phyloP scores from a whole-genome alignment of 192 early-diverging fungal genomes.

The Linnemannia hyalina region DNA sequence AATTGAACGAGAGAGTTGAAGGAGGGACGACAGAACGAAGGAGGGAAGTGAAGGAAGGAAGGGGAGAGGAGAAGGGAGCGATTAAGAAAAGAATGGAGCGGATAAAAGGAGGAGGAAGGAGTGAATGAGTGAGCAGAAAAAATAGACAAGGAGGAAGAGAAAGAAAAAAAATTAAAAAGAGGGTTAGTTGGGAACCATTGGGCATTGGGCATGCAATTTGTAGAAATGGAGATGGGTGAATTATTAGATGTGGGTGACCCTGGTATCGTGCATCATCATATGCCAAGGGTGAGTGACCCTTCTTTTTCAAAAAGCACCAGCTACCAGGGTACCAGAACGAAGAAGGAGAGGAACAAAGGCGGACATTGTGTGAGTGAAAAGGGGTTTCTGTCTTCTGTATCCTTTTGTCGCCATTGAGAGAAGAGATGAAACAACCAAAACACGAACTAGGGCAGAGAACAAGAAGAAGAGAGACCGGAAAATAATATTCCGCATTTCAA shows the following conservation, averaged over 20 bases:
- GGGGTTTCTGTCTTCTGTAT: neutral
- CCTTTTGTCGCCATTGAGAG: neutral
- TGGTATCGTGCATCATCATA: neutral
- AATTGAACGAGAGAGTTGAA: too few relatives aligned
- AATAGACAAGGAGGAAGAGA: neutral
- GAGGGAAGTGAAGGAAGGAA: neutral
- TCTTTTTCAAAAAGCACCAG: neutral
- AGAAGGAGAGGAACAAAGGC: neutral
- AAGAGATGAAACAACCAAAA: neutral
- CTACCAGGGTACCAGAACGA: neutral
- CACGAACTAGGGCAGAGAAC: neutral
- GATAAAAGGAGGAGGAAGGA: neutral
- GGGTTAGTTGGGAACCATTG: conserved; percentile 1
- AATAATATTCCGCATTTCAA: neutral
- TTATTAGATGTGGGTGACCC: conserved; percentile 1
- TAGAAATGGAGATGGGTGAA: neutral
- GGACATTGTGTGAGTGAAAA: neutral
- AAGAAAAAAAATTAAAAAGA: neutral
- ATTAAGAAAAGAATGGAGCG: too few relatives aligned
- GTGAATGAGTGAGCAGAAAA: neutral
- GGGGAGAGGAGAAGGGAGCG: neutral
- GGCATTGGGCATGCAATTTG: neutral
- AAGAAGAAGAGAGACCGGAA: neutral
- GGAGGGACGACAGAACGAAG: neutral
- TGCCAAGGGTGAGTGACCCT: neutral